Conservation (phyloP, 2,329 filamentous ascomycete genomes). For the Aureobasidium sp. region DNA sequence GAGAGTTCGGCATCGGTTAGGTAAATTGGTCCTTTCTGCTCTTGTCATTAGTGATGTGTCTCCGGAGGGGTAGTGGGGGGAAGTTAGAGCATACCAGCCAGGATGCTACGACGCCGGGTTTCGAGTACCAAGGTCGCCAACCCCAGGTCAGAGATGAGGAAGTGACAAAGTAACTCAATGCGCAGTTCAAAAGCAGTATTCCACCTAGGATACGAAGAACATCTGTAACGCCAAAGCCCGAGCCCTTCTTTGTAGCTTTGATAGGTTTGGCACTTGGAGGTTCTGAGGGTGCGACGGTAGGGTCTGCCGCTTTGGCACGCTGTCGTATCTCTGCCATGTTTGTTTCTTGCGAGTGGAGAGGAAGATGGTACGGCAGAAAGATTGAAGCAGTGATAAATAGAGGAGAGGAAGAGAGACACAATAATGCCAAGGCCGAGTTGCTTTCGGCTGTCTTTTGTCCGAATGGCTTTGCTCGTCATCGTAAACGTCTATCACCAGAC, state of each 20-base stretch:
- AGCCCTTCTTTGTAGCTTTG: not conserved
- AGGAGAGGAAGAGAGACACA: not conserved
- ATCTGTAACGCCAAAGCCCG: constrained; percentile 28
- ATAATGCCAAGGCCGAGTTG: constrained; percentile 15
- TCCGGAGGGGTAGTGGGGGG: not conserved
- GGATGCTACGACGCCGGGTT: constrained; percentile 62
- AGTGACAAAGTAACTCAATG: constrained; percentile 44
- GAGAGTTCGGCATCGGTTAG: constrained; percentile 81
- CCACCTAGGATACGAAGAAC: constrained; percentile 38
- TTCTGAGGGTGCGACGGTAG: not conserved
- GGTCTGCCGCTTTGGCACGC: constrained; percentile 11
- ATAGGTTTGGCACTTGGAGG: not conserved
- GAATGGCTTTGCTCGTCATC: constrained; percentile 7
- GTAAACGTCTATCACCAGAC: constrained; percentile 9
- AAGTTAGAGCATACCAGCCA: constrained; percentile 59
- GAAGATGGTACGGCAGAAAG: not conserved
- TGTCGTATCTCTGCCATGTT: constrained; percentile 17
- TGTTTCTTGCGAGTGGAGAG: not conserved
- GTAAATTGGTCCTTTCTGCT: constrained; percentile 62
- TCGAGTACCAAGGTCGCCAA: constrained; percentile 69
- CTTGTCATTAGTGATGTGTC: not conserved
- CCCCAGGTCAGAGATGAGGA: constrained; percentile 70
- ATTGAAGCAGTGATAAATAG: not conserved
- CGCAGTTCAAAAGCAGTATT: constrained; percentile 37
- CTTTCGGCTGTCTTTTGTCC: constrained; percentile 7